Conservation (phyloP, 768 basidiomycete species). For the Termitomyces sp. region DNA sequence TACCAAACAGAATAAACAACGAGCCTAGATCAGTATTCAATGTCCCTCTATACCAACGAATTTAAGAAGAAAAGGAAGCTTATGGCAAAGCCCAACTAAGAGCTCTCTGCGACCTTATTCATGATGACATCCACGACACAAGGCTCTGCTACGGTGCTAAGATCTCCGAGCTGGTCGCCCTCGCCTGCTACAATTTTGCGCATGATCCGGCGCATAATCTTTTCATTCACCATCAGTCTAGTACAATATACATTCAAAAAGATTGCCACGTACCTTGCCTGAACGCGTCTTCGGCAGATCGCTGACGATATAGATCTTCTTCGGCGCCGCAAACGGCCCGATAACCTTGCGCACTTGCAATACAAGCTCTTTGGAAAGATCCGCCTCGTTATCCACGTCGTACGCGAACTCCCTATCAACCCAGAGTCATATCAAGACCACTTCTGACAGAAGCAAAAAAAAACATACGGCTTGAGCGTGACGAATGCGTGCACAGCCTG, state of each 20-base stretch:
- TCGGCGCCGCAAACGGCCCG: conserved; percentile 95
- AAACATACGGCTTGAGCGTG: conserved; percentile 83
- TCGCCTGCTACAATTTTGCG: conserved; percentile 95
- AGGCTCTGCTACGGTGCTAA: conserved; percentile 91
- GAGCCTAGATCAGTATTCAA: neutral
- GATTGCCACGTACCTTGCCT: conserved; percentile 63
- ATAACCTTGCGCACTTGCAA: conserved; percentile 97
- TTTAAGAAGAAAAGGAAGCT: neutral
- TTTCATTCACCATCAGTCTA: neutral
- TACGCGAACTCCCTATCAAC: conserved; percentile 64
- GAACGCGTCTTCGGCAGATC: conserved; percentile 94
- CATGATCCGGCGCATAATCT: conserved; percentile 95
- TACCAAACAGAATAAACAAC: neutral
- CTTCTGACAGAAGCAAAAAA: neutral
- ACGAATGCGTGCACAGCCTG: conserved; percentile 95
- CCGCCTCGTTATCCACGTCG: conserved; percentile 62
- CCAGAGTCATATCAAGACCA: neutral
- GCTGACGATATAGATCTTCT: conserved; percentile 77
- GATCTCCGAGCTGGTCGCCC: conserved; percentile 92
- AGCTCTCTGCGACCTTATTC: conserved; percentile 55
- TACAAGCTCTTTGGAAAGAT: conserved; percentile 79
- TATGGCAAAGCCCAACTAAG: no score
- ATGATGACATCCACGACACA: conserved; percentile 81
- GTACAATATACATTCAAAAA: neutral
- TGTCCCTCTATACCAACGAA: neutral